A percentile compares a stretch with the other conserved stretches of the same genome.
phyloP scores from a whole-genome alignment of 768 basidiomycete species.

The Auricularia sp. region DNA sequence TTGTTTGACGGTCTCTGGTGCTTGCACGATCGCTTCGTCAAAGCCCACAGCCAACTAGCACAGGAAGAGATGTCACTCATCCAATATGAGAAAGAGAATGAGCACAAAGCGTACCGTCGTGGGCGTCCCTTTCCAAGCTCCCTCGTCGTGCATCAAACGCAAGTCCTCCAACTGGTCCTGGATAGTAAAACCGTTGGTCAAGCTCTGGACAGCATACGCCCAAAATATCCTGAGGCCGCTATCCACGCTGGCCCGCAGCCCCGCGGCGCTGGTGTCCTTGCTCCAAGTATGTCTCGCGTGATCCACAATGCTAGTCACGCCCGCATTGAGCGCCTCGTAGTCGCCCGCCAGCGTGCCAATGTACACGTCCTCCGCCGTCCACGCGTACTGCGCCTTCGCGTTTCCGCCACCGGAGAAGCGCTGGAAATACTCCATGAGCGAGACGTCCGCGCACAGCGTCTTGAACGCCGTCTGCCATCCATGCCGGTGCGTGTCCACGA shows the following conservation, averaged over 20 bases:
- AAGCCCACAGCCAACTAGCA: neutral
- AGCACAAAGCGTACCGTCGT: neutral
- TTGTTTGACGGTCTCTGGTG: neutral
- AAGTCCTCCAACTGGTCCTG: neutral
- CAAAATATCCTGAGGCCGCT: neutral
- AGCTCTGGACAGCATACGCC: neutral
- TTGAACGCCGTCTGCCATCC: slow-evolving; percentile 1
- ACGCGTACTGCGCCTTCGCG: neutral
- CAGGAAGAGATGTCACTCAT: too few species aligned
- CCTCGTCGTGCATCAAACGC: neutral
- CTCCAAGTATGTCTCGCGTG: slow-evolving; percentile 16
- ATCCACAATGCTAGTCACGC: slow-evolving; percentile 23
- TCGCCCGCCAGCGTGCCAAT: slow-evolving; percentile 21
- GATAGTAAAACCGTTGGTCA: neutral
- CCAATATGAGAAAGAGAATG: too few species aligned
- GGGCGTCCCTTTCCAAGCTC: neutral
- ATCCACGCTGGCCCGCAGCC: neutral
- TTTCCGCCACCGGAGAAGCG: neutral
- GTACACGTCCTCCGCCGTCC: slow-evolving; percentile 19
- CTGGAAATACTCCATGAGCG: neutral
- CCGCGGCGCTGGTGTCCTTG: neutral
- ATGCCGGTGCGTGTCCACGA: slow-evolving; percentile 22
- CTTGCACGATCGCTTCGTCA: neutral
- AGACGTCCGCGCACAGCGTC: neutral
- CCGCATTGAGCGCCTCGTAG: slow-evolving; percentile 21